phyloP scores from a whole-genome alignment of 2,329 filamentous ascomycete genomes.

The Sarocladium oryzae region DNA sequence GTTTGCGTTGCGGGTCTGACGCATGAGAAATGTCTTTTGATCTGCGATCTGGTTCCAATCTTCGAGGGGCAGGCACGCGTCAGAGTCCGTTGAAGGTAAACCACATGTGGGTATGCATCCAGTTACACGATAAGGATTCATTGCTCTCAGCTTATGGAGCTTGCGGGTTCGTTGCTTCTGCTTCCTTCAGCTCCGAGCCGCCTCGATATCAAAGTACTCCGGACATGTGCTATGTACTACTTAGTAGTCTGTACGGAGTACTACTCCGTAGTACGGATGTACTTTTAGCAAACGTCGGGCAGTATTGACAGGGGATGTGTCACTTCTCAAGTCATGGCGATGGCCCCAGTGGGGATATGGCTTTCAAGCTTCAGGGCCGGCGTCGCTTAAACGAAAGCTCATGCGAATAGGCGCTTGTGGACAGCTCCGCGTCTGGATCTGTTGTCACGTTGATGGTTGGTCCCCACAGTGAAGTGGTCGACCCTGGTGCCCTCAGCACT shows the following conservation, averaged over 20 bases:
- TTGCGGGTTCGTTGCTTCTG: slow-evolving; percentile 5
- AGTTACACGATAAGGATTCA: too few relatives aligned
- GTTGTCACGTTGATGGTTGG: background rate
- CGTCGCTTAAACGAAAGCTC: background rate
- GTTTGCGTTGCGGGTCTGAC: background rate
- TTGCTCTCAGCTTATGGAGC: too few relatives aligned
- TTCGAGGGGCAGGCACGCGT: background rate
- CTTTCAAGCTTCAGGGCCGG: slow-evolving; percentile 1
- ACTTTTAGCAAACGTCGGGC: too few relatives aligned
- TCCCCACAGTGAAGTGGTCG: too few relatives aligned
- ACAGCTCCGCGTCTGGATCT: background rate
- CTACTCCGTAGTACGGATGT: too few relatives aligned
- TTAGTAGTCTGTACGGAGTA: too few relatives aligned
- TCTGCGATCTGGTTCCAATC: slow-evolving; percentile 4
- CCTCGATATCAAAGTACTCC: background rate
- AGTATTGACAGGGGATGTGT: background rate
- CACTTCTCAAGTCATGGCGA: background rate
- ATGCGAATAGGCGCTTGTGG: background rate
- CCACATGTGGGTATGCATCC: too few relatives aligned
- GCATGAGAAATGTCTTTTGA: slow-evolving; percentile 1
- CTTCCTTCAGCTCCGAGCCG: background rate
- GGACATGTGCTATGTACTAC: background rate
- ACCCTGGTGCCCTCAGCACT: too few relatives aligned
- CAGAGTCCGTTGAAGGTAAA: too few relatives aligned
- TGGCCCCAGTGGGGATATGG: background rate